A percentile compares a stretch with the other conserved stretches of the same genome.
Evolutionary conservation across 352 stramenopile genomes (phyloP).

Genomic region (Phytophthora cactorum): DNA sequence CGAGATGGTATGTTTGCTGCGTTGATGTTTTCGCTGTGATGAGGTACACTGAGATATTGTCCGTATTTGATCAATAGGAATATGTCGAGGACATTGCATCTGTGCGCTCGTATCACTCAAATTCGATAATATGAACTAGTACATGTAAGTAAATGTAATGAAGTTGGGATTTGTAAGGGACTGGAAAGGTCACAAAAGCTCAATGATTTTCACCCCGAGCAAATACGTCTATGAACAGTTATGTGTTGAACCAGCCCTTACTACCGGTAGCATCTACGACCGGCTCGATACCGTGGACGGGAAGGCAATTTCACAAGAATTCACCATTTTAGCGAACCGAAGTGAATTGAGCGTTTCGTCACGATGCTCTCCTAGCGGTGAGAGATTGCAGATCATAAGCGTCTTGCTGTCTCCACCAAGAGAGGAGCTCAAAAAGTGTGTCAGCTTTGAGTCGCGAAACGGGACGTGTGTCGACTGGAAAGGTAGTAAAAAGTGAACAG

Average conservation of each 20-base stretch:
- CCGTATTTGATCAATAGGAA: conserved; percentile 41
- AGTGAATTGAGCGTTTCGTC: conserved; percentile 89
- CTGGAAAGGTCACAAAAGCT: background rate
- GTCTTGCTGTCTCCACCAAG: conserved; percentile 90
- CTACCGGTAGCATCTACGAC: conserved; percentile 30
- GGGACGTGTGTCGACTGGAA: conserved; percentile 74
- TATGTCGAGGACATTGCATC: conserved; percentile 57
- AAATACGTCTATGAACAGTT: conserved; percentile 28
- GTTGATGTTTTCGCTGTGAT: background rate
- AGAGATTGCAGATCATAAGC: conserved; percentile 93
- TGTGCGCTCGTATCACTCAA: conserved; percentile 53
- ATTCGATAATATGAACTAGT: conserved; percentile 37
- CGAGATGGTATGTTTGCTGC: conserved; percentile 52
- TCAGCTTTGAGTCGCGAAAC: conserved; percentile 92
- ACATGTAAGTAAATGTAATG: conserved; percentile 10
- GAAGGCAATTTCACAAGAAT: conserved; percentile 87
- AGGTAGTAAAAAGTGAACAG: conserved; percentile 3
- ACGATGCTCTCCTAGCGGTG: conserved; percentile 70
- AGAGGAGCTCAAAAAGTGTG: conserved; percentile 84
- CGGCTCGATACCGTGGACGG: conserved; percentile 60
- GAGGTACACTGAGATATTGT: conserved; percentile 1
- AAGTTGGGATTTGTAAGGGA: background rate
- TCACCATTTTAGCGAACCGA: conserved; percentile 89
- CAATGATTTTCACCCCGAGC: conserved; percentile 4
- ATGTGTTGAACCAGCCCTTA: conserved; percentile 5